A percentile compares a stretch with the other conserved stretches of the same genome.
Evolutionary conservation across 148 eudicot genomes (phyloP).

Genomic region (Camellia japonica): DNA sequence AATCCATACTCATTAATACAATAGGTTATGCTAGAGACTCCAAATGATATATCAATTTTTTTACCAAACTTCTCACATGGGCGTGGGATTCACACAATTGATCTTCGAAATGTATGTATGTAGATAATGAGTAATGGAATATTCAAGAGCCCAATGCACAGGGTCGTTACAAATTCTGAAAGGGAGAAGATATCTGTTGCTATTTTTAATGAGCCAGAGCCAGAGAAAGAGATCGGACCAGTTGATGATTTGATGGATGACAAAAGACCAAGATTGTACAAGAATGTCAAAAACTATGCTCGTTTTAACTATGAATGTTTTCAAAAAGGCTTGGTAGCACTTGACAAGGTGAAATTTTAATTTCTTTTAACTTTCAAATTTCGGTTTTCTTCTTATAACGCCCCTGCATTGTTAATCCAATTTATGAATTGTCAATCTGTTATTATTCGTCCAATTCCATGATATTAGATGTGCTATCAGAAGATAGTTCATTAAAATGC

Average conservation of each 20-base stretch:
- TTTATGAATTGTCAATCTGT: too few relatives aligned
- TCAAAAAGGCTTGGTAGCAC: conserved; percentile 4
- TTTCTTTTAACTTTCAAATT: too few relatives aligned
- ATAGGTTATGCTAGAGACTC: too few relatives aligned
- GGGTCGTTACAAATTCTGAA: conserved; percentile 38
- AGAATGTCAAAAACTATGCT: conserved; percentile 29
- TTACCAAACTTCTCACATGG: too few relatives aligned
- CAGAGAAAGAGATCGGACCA: conserved; percentile 29
- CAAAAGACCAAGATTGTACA: conserved; percentile 35
- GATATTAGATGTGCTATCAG: too few relatives aligned
- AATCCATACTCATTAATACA: background rate
- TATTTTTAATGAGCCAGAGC: conserved; percentile 31
- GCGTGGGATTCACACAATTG: background rate
- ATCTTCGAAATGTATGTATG: background rate
- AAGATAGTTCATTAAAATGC: too few relatives aligned
- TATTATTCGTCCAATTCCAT: too few relatives aligned
- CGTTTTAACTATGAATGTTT: conserved; percentile 5
- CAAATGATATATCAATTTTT: too few relatives aligned
- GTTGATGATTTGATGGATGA: conserved; percentile 29
- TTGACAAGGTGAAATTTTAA: background rate
- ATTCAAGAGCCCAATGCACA: conserved; percentile 47
- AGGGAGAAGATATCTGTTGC: conserved; percentile 42
- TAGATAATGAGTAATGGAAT: conserved; percentile 50
- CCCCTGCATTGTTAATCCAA: too few relatives aligned
- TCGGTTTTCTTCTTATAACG: too few relatives aligned